Base-by-base conservation (phyloP, 352 stramenopile genomes). In the Globisporangium parvum region DNA sequence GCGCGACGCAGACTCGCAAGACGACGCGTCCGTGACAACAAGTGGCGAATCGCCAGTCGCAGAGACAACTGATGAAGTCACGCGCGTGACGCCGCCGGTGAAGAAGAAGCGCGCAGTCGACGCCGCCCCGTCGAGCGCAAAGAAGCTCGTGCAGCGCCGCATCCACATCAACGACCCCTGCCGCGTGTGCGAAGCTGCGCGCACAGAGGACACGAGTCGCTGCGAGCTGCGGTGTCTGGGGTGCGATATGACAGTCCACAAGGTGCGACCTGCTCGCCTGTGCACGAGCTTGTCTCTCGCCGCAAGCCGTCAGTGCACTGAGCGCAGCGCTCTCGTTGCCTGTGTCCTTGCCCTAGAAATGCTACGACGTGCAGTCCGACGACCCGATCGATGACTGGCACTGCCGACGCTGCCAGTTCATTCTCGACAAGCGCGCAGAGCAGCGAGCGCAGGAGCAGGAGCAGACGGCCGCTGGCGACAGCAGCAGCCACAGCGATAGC, bases 181-280 rank as follows among this genome's bases (percentile, higher is more conserved):
- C 51, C 80, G 75, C 33, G 80, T 88, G 12, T 91, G 77, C 39
- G 74, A 80, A 21, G 70, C 53, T 41, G 71, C 69, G 53, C 84
- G 74, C 46, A 72, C 70, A 6, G 74, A 85, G n/a, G 69, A 70
- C 15, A 60, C 56, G 12, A 67, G 61, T 52, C 66, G 80, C 12
- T 90, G 80, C 31, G 77, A 87, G 52, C 53, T 85, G 57, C 78
- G 79, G 55, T 90, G 80, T 39, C 57, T 66, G 20, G 69, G 60
- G n/a, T 88, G 74, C 61, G 71, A 77, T 26, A 82, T 87, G 74
- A 87, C 76, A 15, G 72, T 87, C 42, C 76, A 91, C 66, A 86
- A 81, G 71, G 69, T 77, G 24, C 14, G 64, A 37, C 8, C 8
- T 18, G 2, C 0, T 49, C 28, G 24, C 20, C 31, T 9, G 21